These are phyloP conservation scores for Cephalotrichum gorgonifer DNA, from an alignment of 2,329 filamentous ascomycete genomes.

Conservation along the genomic window DNA sequence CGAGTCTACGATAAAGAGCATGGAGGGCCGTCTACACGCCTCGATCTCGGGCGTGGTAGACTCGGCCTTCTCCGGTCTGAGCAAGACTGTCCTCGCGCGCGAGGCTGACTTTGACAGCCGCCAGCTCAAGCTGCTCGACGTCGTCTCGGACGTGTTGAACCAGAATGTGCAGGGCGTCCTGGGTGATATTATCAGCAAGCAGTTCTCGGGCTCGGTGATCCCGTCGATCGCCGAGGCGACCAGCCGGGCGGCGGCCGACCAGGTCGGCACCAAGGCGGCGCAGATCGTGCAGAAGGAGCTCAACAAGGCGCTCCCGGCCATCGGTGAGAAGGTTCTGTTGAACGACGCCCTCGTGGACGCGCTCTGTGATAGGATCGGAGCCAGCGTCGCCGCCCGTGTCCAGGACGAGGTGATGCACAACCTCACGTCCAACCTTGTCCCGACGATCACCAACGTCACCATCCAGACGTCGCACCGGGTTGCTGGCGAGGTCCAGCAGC, in stretches of 20 bases:
- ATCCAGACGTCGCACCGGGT: constrained; percentile 58
- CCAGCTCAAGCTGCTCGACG: constrained; percentile 43
- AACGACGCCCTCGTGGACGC: constrained; percentile 2
- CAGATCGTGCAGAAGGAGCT: constrained; percentile 64
- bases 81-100: constrained; percentile 50
- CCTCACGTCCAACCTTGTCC: constrained; percentile 53
- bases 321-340: constrained; percentile 25
- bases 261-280: constrained; percentile 58
- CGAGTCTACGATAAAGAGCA: constrained; percentile 41
- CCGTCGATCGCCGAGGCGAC: constrained; percentile 63
- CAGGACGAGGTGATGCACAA: constrained; percentile 57
- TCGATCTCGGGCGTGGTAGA: constrained; percentile 39
- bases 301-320: constrained; percentile 56
- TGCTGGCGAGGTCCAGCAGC: constrained; percentile 56
- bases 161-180: constrained; percentile 62
- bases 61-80: constrained; percentile 46
- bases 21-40: constrained; percentile 39
- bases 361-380: constrained; percentile 1
- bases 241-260: constrained; percentile 57
- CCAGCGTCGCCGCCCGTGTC: constrained; percentile 31
- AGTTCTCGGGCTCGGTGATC: constrained; percentile 65
- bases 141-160: constrained; percentile 50
- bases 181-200: constrained; percentile 62
- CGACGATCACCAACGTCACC: constrained; percentile 55
- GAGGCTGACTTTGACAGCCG: constrained; percentile 41